phyloP scores from a whole-genome alignment of 495 filamentous ascomycete species.

The Parathielavia hyrcaniae region DNA sequence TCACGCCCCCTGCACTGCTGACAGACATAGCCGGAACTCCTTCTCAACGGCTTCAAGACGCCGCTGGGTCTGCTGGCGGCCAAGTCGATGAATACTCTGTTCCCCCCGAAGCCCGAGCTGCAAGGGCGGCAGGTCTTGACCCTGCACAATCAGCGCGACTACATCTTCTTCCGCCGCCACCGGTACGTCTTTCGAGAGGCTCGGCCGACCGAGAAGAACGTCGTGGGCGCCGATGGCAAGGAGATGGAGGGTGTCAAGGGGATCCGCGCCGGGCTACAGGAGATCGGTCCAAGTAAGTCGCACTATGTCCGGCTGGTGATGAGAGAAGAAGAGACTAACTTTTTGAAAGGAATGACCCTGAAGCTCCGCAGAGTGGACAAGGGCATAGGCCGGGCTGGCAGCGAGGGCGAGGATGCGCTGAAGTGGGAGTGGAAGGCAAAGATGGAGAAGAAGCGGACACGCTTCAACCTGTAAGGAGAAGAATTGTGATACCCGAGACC shows the following conservation, averaged over 20 bases:
- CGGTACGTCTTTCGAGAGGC: slow-evolving; percentile 91
- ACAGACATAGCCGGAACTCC: slow-evolving; percentile 62
- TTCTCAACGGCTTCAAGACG: slow-evolving; percentile 93
- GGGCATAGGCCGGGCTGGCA: slow-evolving; percentile 74
- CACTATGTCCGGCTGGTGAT: background rate
- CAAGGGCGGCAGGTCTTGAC: slow-evolving; percentile 83
- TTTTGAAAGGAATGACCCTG: slow-evolving; percentile 54
- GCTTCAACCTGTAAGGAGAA: slow-evolving; percentile 68
- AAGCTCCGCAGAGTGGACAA: slow-evolving; percentile 89
- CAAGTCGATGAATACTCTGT: slow-evolving; percentile 73
- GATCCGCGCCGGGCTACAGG: slow-evolving; percentile 77
- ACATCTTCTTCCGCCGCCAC: slow-evolving; percentile 86
- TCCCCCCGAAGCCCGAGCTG: slow-evolving; percentile 76
- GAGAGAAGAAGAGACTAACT: slow-evolving; percentile 12
- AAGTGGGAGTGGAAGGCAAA: slow-evolving; percentile 89
- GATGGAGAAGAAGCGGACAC: slow-evolving; percentile 89
- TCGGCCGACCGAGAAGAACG: slow-evolving; percentile 73
- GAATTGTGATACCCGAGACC: slow-evolving; percentile 15
- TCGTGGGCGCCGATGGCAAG: slow-evolving; percentile 81
- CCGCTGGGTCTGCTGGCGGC: slow-evolving; percentile 87
- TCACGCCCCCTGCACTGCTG: background rate
- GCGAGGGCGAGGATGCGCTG: slow-evolving; percentile 59
- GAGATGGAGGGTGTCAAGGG: slow-evolving; percentile 73
- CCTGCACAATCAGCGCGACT: slow-evolving; percentile 92
- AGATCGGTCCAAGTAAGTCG: slow-evolving; percentile 61